Percentiles rank a stretch among this genome's conserved stretches.
phyloP scores from a whole-genome alignment of 768 basidiomycete genomes.

The Tephrocybe rancida region DNA sequence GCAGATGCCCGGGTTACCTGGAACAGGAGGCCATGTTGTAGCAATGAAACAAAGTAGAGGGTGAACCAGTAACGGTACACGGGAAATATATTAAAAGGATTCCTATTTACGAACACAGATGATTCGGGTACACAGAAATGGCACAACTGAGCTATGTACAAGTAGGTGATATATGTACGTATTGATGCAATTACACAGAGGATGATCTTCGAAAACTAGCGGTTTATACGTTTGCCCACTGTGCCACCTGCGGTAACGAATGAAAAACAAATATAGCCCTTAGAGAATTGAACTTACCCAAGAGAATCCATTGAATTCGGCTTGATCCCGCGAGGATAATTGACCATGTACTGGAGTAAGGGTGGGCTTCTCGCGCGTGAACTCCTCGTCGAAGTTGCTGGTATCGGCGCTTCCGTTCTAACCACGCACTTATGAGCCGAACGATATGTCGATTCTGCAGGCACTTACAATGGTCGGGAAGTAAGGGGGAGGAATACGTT shows the following conservation, averaged over 20 bases:
- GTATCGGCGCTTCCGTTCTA: constrained; percentile 87
- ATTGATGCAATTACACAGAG: constrained; percentile 20
- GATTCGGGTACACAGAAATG: constrained; percentile 38
- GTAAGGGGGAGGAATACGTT: constrained; percentile 96
- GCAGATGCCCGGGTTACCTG: constrained; percentile 51
- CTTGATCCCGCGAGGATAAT: constrained; percentile 85
- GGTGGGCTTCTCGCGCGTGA: constrained; percentile 95
- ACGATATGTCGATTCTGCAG: neutral
- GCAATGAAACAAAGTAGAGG: constrained; percentile 26
- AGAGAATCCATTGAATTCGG: constrained; percentile 96
- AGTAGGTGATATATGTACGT: constrained; percentile 19
- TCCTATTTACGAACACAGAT: constrained; percentile 29
- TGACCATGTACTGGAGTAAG: constrained; percentile 97
- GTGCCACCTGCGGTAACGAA: constrained; percentile 39
- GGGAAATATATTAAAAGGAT: constrained; percentile 4
- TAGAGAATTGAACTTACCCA: constrained; percentile 59
- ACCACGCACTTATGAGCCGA: neutral
- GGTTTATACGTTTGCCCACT: constrained; percentile 60
- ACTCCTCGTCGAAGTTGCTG: constrained; percentile 96
- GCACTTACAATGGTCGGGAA: constrained; percentile 89
- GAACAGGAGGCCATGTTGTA: constrained; percentile 73
- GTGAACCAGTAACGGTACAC: neutral
- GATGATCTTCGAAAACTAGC: constrained; percentile 27
- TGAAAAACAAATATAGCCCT: neutral
- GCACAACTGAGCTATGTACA: constrained; percentile 20